phyloP scores from a whole-genome alignment of 768 basidiomycete species.

The Neoboletus brunneissimus region DNA sequence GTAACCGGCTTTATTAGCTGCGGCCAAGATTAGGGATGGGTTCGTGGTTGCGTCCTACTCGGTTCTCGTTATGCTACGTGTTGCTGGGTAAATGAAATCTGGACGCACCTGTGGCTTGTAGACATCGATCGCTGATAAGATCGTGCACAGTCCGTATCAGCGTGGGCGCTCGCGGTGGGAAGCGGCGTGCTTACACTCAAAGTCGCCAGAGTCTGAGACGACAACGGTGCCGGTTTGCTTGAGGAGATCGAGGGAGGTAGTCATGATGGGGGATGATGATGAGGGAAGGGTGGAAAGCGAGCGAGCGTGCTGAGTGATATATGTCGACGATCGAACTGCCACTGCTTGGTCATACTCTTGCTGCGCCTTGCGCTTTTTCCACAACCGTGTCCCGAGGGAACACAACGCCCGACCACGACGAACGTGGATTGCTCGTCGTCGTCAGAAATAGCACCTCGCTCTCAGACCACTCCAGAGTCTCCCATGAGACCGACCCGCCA shows the following conservation, averaged over 20 bases:
- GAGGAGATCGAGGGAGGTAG: slow-evolving; percentile 77
- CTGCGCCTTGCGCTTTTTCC: slow-evolving; percentile 9
- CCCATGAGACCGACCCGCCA: neutral
- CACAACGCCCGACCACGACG: neutral
- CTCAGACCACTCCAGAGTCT: slow-evolving; percentile 1
- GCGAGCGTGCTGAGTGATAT: slow-evolving; percentile 16
- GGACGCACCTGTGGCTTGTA: slow-evolving; percentile 86
- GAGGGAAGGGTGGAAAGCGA: neutral
- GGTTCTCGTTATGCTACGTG: slow-evolving; percentile 10
- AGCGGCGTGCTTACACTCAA: slow-evolving; percentile 56
- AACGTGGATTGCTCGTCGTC: neutral
- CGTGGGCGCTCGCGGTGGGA: slow-evolving; percentile 16
- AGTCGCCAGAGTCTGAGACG: slow-evolving; percentile 97
- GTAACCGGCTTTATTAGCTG: slow-evolving; percentile 88
- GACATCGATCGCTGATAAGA: slow-evolving; percentile 75
- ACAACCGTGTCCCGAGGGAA: slow-evolving; percentile 13
- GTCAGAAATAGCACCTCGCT: slow-evolving; percentile 12
- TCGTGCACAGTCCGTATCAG: slow-evolving; percentile 18
- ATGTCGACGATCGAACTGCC: slow-evolving; percentile 12
- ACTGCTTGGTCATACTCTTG: slow-evolving; percentile 18
- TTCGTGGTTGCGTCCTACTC: slow-evolving; percentile 94
- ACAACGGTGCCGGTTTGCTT: slow-evolving; percentile 94
- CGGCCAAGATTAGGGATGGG: slow-evolving; percentile 92
- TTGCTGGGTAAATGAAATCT: slow-evolving; percentile 11
- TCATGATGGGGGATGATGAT: slow-evolving; percentile 51